Conservation (phyloP, 2,329 filamentous ascomycete genomes). For the Nigrospora osmanthi region DNA sequence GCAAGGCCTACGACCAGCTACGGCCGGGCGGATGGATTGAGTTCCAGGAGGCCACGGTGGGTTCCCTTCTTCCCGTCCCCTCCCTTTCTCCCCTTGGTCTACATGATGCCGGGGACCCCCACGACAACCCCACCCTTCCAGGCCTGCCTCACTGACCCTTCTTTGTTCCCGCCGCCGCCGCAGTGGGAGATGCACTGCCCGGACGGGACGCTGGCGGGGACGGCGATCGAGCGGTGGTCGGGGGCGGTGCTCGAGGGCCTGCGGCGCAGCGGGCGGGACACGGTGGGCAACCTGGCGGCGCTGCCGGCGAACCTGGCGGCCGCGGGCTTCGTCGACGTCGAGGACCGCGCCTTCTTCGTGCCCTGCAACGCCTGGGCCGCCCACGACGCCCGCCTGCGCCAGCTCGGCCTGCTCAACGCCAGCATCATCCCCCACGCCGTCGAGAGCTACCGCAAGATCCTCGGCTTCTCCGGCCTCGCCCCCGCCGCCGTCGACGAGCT, state of each 20-base stretch:
- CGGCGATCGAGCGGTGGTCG: not conserved
- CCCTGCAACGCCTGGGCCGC: conserved; percentile 38
- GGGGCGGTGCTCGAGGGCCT: not conserved
- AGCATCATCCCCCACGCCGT: not conserved
- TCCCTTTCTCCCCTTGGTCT: too few species aligned
- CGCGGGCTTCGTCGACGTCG: conserved; percentile 33
- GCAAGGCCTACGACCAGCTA: not conserved
- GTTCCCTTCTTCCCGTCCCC: not conserved
- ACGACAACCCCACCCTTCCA: too few species aligned
- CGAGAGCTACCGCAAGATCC: not conserved
- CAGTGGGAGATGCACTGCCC: not conserved
- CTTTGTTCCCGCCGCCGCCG: not conserved
- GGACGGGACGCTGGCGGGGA: not conserved
- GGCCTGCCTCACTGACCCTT: not conserved
- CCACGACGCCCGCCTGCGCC: conserved; percentile 50
- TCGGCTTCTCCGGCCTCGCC: not conserved
- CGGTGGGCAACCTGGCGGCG: not conserved
- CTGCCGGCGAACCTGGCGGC: conserved; percentile 16
- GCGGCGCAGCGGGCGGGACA: not conserved
- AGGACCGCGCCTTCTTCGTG: conserved; percentile 35
- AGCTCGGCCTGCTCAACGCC: not conserved
- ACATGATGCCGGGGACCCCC: too few species aligned
- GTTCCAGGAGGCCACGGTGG: not conserved
- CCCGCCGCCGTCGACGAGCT: not conserved
- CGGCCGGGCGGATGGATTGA: not conserved